Base-by-base conservation (phyloP, 163 green algal genomes). In the Scenedesmus sp. region DNA sequence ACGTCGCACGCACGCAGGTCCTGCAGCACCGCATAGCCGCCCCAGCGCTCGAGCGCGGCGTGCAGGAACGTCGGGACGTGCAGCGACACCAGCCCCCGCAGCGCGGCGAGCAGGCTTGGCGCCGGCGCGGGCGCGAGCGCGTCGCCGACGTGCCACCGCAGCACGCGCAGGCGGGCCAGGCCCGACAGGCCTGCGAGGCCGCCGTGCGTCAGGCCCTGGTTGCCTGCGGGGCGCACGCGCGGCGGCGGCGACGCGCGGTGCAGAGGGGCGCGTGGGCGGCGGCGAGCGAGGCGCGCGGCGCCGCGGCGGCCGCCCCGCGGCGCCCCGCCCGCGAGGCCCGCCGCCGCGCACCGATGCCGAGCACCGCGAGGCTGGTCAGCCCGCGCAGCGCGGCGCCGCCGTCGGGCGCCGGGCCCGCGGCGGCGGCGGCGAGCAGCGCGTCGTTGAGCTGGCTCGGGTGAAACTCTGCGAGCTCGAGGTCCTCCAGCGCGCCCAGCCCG, bases 61-160 rank as follows among this genome's bases (percentile, higher is more conserved):
- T 80, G 58, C 58, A 80, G n/a, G 29, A 42, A 60, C 2, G 45
- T 26, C 0, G 60, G 60, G 5, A 80, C 44, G 47, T 65, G 22
- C 73, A 80, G 26, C 15, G 44, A 22, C 60, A 74, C 45, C 24
- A 80, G 33, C 22, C 48, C 45, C 31, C 53, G 53, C 20, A 80
- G 34, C 42, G 51, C 42, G 5, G 47, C 34, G 3, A 80, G 53
- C 4, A 48, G 50, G 17, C 24, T 20, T 60, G 64, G 17, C 26
- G 63, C 58, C 28, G 58, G 73, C 45, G 73, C 36, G 3, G 64
- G 22, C 20, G 73, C 73, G 56, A 73, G 24, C 44, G 62, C 44
- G 67, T 64, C 60, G 13, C 73, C 73, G 0, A 80, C 73, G 39
- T 80, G 73, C 73, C 73, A 80, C 11, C 73, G 34, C 73, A 80